Percentiles rank a stretch among this genome's conserved stretches.
Conservation (phyloP, 176 grass and related monocot species). For the Pontederia crassipes region DNA sequence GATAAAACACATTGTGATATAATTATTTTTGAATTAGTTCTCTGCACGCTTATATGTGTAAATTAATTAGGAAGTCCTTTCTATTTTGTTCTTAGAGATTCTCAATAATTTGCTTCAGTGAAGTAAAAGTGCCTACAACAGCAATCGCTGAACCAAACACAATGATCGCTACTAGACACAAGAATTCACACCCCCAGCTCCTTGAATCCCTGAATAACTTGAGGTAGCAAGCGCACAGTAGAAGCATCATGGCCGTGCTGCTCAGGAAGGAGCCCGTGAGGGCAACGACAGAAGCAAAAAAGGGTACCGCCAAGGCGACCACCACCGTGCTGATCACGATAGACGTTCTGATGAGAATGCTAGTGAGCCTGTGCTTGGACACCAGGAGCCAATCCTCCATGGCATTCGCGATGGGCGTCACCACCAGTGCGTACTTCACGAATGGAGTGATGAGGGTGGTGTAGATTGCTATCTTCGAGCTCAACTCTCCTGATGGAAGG, state of each 20-base stretch:
- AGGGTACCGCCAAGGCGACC: slow-evolving; percentile 35
- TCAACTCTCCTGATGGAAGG: slow-evolving; percentile 32
- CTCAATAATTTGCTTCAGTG: slow-evolving; percentile 34
- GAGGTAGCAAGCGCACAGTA: slow-evolving; percentile 52
- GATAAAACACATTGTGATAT: too few species aligned
- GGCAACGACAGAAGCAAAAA: slow-evolving; percentile 54
- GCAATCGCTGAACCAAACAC: slow-evolving; percentile 28
- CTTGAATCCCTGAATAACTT: slow-evolving; percentile 30
- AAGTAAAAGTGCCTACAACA: slow-evolving; percentile 33
- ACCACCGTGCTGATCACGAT: slow-evolving; percentile 36
- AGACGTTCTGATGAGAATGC: slow-evolving; percentile 27
- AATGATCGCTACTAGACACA: slow-evolving; percentile 30
- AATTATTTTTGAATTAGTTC: too few species aligned
- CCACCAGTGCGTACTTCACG: slow-evolving; percentile 41
- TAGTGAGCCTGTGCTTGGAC: slow-evolving; percentile 23
- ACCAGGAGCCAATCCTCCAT: slow-evolving; percentile 36
- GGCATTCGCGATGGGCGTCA: slow-evolving; percentile 30
- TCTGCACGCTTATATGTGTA: too few species aligned
- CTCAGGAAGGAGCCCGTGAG: slow-evolving; percentile 48
- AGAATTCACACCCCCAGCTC: slow-evolving; percentile 12
- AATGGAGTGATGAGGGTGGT: slow-evolving; percentile 84
- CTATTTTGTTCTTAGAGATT: neutral
- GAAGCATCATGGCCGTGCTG: slow-evolving; percentile 35
- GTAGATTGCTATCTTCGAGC: slow-evolving; percentile 57
- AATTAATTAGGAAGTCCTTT: too few species aligned